Percentiles rank a stretch among this genome's conserved stretches.
Conservation (phyloP, 257 asterid species). For the Solanum chiquidenum region DNA sequence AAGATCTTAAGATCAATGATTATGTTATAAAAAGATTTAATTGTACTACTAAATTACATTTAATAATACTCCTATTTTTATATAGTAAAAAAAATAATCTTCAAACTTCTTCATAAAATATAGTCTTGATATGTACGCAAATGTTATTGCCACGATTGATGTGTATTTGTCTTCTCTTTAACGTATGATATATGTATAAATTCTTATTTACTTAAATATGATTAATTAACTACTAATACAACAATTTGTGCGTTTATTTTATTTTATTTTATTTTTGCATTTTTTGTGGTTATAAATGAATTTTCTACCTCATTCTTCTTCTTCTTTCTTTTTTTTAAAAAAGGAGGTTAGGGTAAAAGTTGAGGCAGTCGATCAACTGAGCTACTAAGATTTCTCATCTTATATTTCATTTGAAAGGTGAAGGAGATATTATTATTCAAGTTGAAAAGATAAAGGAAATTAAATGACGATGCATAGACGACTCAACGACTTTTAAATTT, state of each 20-base stretch:
- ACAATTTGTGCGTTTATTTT: not conserved
- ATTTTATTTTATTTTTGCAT: not conserved
- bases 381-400: not conserved
- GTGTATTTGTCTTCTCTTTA: not conserved
- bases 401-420: not conserved
- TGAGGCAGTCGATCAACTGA: not conserved
- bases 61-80: not conserved
- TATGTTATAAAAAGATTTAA: no score
- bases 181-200: not conserved
- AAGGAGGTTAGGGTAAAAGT: no score
- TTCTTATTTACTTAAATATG: not conserved
- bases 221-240: not conserved
- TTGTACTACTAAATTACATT: not conserved
- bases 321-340: not conserved
- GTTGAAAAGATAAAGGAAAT: no score
- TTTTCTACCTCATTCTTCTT: not conserved
- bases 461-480: no score
- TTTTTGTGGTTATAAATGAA: not conserved
- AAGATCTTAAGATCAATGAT: no score
- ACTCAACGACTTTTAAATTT: no score
- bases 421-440: not conserved
- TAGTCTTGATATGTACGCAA: not conserved
- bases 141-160: not conserved
- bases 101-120: not conserved
- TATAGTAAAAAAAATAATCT: not conserved